Evolutionary conservation across 2,329 filamentous ascomycete genomes (phyloP), one percentile per base, ranked within the genome.

Genomic region (Domatiomyces catenatus): DNA sequence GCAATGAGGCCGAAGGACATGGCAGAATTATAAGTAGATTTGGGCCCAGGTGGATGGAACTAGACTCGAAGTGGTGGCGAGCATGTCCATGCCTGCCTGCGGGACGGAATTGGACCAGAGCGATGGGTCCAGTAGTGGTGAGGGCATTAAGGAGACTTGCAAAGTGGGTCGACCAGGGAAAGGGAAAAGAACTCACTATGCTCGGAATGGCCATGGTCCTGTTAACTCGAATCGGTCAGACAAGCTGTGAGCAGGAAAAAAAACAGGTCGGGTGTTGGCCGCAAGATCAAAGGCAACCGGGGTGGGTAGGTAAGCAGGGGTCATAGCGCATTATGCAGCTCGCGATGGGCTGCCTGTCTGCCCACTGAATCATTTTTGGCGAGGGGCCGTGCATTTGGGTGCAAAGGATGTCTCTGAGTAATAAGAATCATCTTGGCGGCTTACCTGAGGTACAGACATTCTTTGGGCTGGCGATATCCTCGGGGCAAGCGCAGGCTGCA

Each of bases 181-280:
- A 51, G 54, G 54, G 53, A 56, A 51, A 52, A 54, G 20, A 55
- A 56, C 54, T 53, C 54, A 58, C 56, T 44, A 39, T 53, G 48
- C 17, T 56, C 54, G 54, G 54, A 51, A 50, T 50, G 52, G 51
- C 52, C 46, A 51, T 53, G 49, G 51, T 58, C 56, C 56, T 58
- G 49, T 52, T 53, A 46, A 22, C 48, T 54, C 49, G 48, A 57
- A 56, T 22, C 22, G 52, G 55, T 56, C 52, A 55, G 53, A 55
- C 48, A 53, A 22, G 48, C 20, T 48, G 36, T 42, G 46, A 42
- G 8, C 39, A 48, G 22, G 22, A 24, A 24, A 24, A 24, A 24
- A 42, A 51, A 24, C 12, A 44, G 17, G 36, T 24, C 46, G 46
- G 36, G 22, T 26, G 42, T 47, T 5, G 45, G 28, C 49, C 52